phyloP scores from a whole-genome alignment of 768 basidiomycete genomes.

The Lactarius akahatsu region DNA sequence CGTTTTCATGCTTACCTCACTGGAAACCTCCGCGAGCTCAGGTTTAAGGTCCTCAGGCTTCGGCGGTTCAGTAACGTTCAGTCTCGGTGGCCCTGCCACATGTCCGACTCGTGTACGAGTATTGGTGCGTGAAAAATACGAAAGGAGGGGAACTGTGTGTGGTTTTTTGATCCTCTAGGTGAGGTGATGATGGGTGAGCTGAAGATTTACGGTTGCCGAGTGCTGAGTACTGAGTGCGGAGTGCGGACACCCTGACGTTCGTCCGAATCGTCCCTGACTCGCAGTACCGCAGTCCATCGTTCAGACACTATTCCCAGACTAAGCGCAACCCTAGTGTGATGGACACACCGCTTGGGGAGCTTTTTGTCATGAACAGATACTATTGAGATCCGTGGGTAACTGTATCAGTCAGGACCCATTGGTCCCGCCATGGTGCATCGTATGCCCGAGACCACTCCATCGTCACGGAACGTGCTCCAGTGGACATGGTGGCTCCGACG shows the following conservation, averaged over 20 bases:
- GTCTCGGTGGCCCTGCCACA: not conserved
- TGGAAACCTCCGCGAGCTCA: not conserved
- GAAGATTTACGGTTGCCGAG: not conserved
- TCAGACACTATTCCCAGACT: too few relatives aligned
- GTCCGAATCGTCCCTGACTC: too few relatives aligned
- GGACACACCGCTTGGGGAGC: too few relatives aligned
- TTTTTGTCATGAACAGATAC: too few relatives aligned
- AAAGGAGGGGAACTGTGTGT: not conserved
- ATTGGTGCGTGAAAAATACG: too few relatives aligned
- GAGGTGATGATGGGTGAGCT: not conserved
- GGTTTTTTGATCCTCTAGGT: not conserved
- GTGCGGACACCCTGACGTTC: too few relatives aligned
- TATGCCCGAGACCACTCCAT: not conserved
- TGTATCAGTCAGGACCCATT: not conserved
- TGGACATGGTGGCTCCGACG: not conserved
- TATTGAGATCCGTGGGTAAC: not conserved
- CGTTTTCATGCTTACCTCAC: not conserved
- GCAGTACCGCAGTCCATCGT: too few relatives aligned
- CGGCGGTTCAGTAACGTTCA: not conserved
- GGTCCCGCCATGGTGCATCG: not conserved
- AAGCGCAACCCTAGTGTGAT: too few relatives aligned
- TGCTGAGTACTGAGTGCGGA: too few relatives aligned
- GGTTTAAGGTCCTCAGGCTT: too few relatives aligned
- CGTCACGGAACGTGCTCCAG: not conserved
- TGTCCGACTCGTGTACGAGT: not conserved